A percentile compares a stretch with the other conserved stretches of the same genome.
Conservation (phyloP, 352 stramenopile species). For the Globisporangium iwayamae region DNA sequence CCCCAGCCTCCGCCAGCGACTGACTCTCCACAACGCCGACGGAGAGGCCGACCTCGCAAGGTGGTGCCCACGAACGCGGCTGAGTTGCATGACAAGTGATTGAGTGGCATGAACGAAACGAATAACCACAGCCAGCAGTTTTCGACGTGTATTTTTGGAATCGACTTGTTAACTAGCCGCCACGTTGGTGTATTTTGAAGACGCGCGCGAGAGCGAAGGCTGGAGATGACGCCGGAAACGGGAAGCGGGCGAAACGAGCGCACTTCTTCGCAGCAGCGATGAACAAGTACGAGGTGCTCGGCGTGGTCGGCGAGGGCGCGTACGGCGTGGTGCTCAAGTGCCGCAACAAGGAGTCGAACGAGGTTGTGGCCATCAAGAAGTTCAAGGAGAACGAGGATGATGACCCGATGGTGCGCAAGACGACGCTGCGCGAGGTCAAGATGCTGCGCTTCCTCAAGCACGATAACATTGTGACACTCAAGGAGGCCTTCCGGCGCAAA, state of each 20-base stretch:
- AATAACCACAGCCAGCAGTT: background rate
- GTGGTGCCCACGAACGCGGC: background rate
- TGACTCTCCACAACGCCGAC: background rate
- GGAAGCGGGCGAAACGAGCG: background rate
- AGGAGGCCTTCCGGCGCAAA: constrained; percentile 98
- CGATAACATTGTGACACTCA: constrained; percentile 97
- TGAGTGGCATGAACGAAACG: background rate
- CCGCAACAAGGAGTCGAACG: constrained; percentile 93
- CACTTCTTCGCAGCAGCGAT: constrained; percentile 39
- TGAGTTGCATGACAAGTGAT: background rate
- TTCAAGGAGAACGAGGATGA: constrained; percentile 93
- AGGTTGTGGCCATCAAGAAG: constrained; percentile 99
- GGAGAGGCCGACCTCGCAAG: constrained; percentile 13
- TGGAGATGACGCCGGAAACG: constrained; percentile 9
- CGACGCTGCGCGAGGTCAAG: constrained; percentile 94
- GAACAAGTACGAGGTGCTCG: constrained; percentile 95
- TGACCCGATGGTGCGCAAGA: constrained; percentile 92
- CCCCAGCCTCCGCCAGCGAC: too few species aligned
- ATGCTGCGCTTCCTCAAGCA: constrained; percentile 98
- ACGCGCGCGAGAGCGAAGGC: background rate
- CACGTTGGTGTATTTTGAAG: background rate
- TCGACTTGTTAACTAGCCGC: background rate
- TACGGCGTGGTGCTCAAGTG: constrained; percentile 94
- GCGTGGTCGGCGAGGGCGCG: constrained; percentile 91
- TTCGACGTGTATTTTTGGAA: background rate